Evolutionary conservation across 1,284 basidiomycete species (phyloP).

Genomic region (Melampsora larici-populina): DNA sequence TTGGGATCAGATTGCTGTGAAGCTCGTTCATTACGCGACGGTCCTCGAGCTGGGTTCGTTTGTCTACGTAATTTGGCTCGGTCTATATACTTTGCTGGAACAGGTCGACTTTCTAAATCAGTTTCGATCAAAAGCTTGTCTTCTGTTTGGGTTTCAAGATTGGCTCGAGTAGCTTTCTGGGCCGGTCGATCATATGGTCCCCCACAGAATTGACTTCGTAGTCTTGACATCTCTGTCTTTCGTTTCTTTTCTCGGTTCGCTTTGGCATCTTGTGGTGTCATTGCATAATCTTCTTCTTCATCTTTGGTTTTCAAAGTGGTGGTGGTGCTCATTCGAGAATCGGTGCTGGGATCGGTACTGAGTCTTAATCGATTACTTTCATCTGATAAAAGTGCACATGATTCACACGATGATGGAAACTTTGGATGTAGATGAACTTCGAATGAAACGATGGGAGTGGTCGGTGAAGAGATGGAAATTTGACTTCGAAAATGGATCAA

Average conservation of each 20-base stretch:
- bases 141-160: no score
- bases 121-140: no score
- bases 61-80: slow-evolving; percentile 27
- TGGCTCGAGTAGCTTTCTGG: no score
- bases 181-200: no score
- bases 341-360: not conserved
- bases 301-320: no score
- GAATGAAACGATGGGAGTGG: slow-evolving; percentile 19
- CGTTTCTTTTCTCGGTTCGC: slow-evolving; percentile 27
- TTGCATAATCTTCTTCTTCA: slow-evolving; percentile 29
- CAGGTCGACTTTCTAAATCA: not conserved
- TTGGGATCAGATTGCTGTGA: no score
- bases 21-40: no score
- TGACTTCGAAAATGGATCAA: not conserved
- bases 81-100: slow-evolving; percentile 12
- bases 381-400: slow-evolving; percentile 23
- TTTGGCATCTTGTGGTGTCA: slow-evolving; percentile 32
- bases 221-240: slow-evolving; percentile 34
- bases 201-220: slow-evolving; percentile 35
- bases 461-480: not conserved
- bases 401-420: slow-evolving; percentile 21
- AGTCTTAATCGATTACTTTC: slow-evolving; percentile 33
- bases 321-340: no score
- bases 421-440: slow-evolving; percentile 22
- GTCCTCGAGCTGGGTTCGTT: not conserved